phyloP scores from a whole-genome alignment of 2,329 filamentous ascomycete species.

The Aspergillus tanneri region DNA sequence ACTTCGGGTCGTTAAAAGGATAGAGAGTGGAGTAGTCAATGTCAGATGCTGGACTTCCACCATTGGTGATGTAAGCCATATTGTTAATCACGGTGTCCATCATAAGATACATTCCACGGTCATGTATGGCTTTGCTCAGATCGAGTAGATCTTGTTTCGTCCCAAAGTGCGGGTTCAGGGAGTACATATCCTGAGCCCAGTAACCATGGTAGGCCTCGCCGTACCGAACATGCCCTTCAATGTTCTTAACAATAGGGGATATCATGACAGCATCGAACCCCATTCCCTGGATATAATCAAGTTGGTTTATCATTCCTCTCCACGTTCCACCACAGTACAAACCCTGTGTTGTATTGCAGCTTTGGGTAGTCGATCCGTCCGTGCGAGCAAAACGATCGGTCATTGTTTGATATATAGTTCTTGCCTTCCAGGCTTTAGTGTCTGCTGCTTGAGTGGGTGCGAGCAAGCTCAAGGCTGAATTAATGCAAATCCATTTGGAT shows the following conservation, averaged over 20 bases:
- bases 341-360: conserved; percentile 32
- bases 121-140: conserved; percentile 47
- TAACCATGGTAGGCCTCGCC: conserved; percentile 53
- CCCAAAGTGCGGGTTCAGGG: conserved; percentile 52
- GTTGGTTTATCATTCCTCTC: conserved; percentile 48
- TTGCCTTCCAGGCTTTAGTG: conserved; percentile 39
- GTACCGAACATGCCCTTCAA: conserved; percentile 39
- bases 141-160: conserved; percentile 48
- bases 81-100: conserved; percentile 55
- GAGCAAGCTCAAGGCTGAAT: conserved; percentile 8
- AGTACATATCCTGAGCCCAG: conserved; percentile 50
- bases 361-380: conserved; percentile 35
- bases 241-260: conserved; percentile 44
- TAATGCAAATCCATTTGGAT: conserved; percentile 8
- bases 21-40: conserved; percentile 28
- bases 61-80: conserved; percentile 38
- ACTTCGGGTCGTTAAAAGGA: conserved; percentile 28
- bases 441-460: conserved; percentile 23
- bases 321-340: conserved; percentile 54
- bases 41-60: conserved; percentile 23
- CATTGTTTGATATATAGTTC: conserved; percentile 49
- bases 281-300: conserved; percentile 53
- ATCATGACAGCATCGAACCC: conserved; percentile 52
- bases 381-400: conserved; percentile 49
- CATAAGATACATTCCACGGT: conserved; percentile 53